Evolutionary conservation across 2,329 filamentous ascomycete genomes (phyloP).

Genomic region (Penicillium verrucosum): DNA sequence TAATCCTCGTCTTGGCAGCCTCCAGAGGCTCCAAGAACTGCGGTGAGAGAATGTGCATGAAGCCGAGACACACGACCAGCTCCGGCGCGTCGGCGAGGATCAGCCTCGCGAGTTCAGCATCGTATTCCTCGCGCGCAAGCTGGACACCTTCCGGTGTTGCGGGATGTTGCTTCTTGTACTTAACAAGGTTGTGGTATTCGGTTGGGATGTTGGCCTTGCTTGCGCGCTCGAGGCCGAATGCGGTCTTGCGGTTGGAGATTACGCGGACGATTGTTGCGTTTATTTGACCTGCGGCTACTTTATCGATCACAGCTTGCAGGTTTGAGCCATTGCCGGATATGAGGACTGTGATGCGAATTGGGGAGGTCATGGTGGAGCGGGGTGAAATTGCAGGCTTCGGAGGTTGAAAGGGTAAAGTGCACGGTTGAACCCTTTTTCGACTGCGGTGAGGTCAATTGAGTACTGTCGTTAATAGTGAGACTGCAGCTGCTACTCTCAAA

Average conservation of each 20-base stretch:
- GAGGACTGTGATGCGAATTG: conserved; percentile 61
- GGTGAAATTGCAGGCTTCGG: not conserved
- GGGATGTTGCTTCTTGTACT: conserved; percentile 68
- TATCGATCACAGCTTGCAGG: conserved; percentile 72
- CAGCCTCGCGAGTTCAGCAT: conserved; percentile 67
- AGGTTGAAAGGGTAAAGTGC: not conserved
- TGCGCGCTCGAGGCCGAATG: conserved; percentile 63
- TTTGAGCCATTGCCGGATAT: conserved; percentile 74
- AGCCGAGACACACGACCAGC: conserved; percentile 76
- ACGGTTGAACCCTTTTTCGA: not conserved
- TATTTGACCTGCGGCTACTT: conserved; percentile 48
- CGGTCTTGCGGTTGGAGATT: conserved; percentile 63
- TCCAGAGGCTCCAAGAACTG: conserved; percentile 68
- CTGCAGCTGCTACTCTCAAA: conserved; percentile 1
- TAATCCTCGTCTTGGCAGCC: conserved; percentile 61
- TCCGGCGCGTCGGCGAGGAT: conserved; percentile 66
- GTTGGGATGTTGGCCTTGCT: conserved; percentile 63
- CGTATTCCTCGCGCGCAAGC: conserved; percentile 64
- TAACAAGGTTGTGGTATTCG: conserved; percentile 76
- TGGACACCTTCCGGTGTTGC: conserved; percentile 50
- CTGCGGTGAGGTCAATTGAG: conserved; percentile 5
- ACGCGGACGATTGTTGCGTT: conserved; percentile 59
- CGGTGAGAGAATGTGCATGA: conserved; percentile 77
- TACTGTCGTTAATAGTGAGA: not conserved
- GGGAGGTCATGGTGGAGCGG: conserved; percentile 27